Evolutionary conservation across 1,284 basidiomycete species (phyloP).

Genomic region (Microbotryum lychnidis-dioicae): DNA sequence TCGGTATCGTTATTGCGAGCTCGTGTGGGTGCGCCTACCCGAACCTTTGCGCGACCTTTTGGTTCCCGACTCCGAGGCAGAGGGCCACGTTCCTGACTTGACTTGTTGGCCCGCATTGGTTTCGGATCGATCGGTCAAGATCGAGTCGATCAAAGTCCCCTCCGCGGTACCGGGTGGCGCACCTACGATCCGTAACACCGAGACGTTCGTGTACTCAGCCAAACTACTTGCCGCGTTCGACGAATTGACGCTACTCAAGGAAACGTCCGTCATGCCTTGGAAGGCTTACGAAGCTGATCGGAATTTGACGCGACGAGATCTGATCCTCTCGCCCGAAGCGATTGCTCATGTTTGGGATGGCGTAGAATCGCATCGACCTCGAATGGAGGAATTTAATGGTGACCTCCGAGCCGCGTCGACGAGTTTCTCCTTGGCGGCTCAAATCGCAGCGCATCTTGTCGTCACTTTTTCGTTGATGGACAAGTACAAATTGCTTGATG

Average conservation of each 20-base stretch:
- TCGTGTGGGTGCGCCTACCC: conserved; percentile 61
- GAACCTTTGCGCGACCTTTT: conserved; percentile 46
- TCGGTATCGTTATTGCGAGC: conserved; percentile 58
- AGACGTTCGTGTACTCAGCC: conserved; percentile 5
- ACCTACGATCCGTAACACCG: neutral
- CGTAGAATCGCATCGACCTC: conserved; percentile 1
- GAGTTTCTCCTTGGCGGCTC: conserved; percentile 25
- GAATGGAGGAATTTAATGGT: conserved; percentile 4
- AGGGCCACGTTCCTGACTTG: conserved; percentile 43
- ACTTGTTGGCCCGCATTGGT: conserved; percentile 64
- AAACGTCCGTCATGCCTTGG: neutral
- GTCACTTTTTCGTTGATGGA: conserved; percentile 12
- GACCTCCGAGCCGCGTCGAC: conserved; percentile 16
- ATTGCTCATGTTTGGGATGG: conserved; percentile 14
- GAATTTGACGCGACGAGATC: no score
- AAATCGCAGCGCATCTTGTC: conserved; percentile 27
- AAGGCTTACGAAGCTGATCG: no score
- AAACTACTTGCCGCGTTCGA: conserved; percentile 20
- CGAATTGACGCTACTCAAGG: conserved; percentile 10
- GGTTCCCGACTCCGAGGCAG: conserved; percentile 35
- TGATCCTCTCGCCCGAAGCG: no score
- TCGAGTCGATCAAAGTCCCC: neutral
- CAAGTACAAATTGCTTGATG: conserved; percentile 10
- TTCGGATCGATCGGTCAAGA: conserved; percentile 22
- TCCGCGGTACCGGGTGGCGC: neutral